Evolutionary conservation across 1,139 yeast species (phyloP).

Genomic region (Oligophagozyma castellii): DNA sequence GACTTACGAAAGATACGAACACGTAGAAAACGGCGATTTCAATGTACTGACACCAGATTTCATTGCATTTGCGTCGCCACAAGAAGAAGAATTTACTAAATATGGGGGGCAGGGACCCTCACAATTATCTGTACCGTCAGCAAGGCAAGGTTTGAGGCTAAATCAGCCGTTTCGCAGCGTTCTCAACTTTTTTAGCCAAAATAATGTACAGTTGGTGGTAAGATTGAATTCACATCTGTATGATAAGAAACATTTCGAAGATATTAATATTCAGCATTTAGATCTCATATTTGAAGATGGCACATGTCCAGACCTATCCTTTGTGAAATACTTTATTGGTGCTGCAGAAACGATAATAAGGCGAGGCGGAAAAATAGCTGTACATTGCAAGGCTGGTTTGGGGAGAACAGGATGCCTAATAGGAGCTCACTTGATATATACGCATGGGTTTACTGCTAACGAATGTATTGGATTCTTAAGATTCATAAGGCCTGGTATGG

Average conservation of each 20-base stretch:
- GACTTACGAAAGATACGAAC: constrained; percentile 84
- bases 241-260: constrained; percentile 71
- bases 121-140: constrained; percentile 9
- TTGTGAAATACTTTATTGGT: constrained; percentile 83
- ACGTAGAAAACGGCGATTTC: constrained; percentile 95
- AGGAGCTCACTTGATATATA: constrained; percentile 91
- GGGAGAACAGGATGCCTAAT: constrained; percentile 97
- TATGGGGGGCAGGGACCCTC: too few relatives aligned
- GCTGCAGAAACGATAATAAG: constrained; percentile 80
- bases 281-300: constrained; percentile 98
- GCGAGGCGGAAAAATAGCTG: constrained; percentile 87
- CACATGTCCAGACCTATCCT: constrained; percentile 90
- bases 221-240: constrained; percentile 84
- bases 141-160: constrained; percentile 20
- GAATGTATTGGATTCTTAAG: constrained; percentile 96
- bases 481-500: constrained; percentile 97
- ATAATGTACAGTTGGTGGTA: constrained; percentile 77
- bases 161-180: constrained; percentile 74
- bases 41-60: constrained; percentile 86
- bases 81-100: constrained; percentile 47
- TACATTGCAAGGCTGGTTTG: constrained; percentile 95
- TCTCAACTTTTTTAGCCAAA: constrained; percentile 53
- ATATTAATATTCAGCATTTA: constrained; percentile 71
- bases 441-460: constrained; percentile 92
- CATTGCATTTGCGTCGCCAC: constrained; percentile 96